phyloP scores from a whole-genome alignment of 768 basidiomycete species.

The Arthromyces matolae region DNA sequence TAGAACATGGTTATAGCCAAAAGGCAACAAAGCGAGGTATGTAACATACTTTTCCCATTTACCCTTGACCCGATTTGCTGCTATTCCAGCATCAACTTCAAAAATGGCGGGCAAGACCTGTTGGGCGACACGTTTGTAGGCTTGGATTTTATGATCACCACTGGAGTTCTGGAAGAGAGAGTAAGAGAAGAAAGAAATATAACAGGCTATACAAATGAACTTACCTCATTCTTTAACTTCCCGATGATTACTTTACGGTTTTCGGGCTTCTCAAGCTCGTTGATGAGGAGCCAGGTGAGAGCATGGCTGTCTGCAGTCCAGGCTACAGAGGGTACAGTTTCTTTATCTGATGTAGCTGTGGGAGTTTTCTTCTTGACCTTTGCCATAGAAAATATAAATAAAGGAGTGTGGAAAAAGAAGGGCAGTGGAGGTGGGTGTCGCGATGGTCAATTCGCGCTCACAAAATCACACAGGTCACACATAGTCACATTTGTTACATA shows the following conservation, averaged over 20 bases:
- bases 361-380: no score
- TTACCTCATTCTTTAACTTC: neutral
- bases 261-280: neutral
- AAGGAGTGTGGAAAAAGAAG: neutral
- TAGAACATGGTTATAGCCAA: no score
- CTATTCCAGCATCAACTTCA: neutral
- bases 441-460: no score
- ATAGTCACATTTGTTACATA: no score
- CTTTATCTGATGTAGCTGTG: no score
- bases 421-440: neutral
- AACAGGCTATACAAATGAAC: no score
- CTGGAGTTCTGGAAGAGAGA: neutral
- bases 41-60: neutral
- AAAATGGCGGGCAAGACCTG: neutral
- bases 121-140: neutral
- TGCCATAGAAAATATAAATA: no score
- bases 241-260: neutral
- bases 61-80: neutral
- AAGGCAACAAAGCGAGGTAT: neutral
- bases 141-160: neutral
- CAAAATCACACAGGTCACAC: no score
- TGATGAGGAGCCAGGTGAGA: neutral
- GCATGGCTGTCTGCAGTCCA: neutral
- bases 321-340: neutral
- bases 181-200: no score